Evolutionary conservation across 225 moss, liverwort and hornwort species (phyloP).

Genomic region (Marchantia polymorpha): DNA sequence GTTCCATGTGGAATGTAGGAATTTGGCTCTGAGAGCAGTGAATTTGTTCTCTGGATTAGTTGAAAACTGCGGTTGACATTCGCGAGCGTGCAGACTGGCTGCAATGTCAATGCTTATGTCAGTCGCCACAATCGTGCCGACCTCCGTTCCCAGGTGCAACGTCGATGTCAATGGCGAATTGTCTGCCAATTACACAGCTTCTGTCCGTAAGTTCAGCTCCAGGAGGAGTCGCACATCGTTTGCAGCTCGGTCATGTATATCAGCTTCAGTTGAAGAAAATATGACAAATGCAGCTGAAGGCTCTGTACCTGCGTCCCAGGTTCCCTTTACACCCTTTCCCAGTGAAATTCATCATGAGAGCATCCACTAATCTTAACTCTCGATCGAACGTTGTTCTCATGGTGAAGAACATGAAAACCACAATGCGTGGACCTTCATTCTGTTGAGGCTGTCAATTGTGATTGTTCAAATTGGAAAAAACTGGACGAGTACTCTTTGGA

Average conservation of each 20-base stretch:
- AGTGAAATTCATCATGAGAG: neutral
- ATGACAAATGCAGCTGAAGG: neutral
- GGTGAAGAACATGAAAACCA: no score
- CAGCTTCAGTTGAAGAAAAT: neutral
- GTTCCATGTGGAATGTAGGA: neutral
- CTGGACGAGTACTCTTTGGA: no score
- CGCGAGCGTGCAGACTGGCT: neutral
- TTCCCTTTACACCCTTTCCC: neutral
- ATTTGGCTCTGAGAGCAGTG: neutral
- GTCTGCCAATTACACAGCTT: neutral
- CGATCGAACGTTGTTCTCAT: no score
- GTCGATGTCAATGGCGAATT: slow-evolving; percentile 15
- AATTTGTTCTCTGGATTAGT: neutral
- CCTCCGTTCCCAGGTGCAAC: slow-evolving; percentile 9
- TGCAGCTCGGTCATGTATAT: neutral
- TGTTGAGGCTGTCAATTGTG: no score
- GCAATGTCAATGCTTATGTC: slow-evolving; percentile 34
- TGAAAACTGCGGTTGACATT: neutral
- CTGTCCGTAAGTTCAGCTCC: slow-evolving; percentile 4
- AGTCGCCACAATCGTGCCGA: slow-evolving; percentile 14
- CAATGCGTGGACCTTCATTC: no score
- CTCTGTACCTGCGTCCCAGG: slow-evolving; percentile 1
- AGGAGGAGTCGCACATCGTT: neutral
- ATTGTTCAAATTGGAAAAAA: no score
- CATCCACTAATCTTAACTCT: no score